A percentile compares a stretch with the other conserved stretches of the same genome.
phyloP scores from a whole-genome alignment of 495 filamentous ascomycete species.

The Neurospora sp. region DNA sequence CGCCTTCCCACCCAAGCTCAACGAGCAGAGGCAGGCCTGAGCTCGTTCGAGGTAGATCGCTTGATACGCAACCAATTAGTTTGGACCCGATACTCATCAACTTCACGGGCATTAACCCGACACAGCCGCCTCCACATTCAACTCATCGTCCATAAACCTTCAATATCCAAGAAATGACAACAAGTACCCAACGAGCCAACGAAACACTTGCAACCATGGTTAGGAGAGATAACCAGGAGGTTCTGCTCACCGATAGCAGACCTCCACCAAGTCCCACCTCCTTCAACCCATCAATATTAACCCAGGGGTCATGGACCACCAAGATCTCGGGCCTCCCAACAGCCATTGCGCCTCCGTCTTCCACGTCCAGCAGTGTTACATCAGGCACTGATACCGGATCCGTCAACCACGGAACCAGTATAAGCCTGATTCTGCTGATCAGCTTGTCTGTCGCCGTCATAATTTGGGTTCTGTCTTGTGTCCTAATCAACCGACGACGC shows the following conservation, averaged over 20 bases:
- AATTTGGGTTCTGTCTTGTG: constrained; percentile 11
- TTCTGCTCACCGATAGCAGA: constrained; percentile 3
- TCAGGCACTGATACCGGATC: not conserved
- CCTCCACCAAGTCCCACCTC: not conserved
- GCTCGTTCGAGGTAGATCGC: constrained; percentile 25
- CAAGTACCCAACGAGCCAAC: not conserved
- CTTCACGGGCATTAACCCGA: too few species aligned
- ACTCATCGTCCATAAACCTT: too few species aligned
- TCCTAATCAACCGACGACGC: constrained; percentile 15
- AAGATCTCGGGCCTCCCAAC: not conserved
- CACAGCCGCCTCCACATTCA: too few species aligned
- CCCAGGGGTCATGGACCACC: not conserved
- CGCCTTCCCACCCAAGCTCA: constrained; percentile 32
- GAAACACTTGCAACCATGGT: not conserved
- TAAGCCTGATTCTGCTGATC: constrained; percentile 22
- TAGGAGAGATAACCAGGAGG: not conserved
- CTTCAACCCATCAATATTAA: not conserved
- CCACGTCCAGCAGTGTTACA: not conserved
- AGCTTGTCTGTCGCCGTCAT: constrained; percentile 19
- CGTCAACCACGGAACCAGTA: constrained; percentile 12
- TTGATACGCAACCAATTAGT: not conserved
- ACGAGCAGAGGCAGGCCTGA: constrained; percentile 27
- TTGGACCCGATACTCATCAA: too few species aligned
- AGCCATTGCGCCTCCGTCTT: not conserved
- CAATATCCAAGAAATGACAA: not conserved